phyloP scores from a whole-genome alignment of 2,329 filamentous ascomycete species.

The Calonectria montana region DNA sequence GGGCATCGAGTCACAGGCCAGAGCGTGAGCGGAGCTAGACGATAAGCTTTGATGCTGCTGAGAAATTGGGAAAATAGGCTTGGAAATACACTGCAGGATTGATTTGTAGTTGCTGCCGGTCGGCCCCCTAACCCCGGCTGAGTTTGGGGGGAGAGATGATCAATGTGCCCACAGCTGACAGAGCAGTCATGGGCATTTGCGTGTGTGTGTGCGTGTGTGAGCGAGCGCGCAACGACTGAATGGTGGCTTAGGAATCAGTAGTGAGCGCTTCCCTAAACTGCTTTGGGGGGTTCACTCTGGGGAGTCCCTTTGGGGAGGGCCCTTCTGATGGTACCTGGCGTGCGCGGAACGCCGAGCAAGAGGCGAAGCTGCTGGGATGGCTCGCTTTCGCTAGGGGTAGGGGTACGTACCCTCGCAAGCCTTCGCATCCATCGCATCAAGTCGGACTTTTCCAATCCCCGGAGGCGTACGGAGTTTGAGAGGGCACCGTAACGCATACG shows the following conservation, averaged over 20 bases:
- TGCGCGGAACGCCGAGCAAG: not conserved
- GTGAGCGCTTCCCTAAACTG: not conserved
- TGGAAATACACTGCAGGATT: slow-evolving; percentile 15
- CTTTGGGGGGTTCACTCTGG: not conserved
- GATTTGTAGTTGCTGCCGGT: slow-evolving; percentile 19
- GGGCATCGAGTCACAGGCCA: slow-evolving; percentile 5
- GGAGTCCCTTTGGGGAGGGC: not conserved
- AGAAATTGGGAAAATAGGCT: slow-evolving; percentile 23
- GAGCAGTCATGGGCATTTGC: slow-evolving; percentile 11
- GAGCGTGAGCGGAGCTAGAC: slow-evolving; percentile 4
- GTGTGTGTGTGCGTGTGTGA: not conserved
- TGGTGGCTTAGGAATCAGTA: slow-evolving; percentile 21
- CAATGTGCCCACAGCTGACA: slow-evolving; percentile 10
- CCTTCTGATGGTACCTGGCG: not conserved
- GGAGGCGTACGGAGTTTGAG: not conserved
- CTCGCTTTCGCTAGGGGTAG: not conserved
- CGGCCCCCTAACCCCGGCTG: not conserved
- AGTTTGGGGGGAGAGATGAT: slow-evolving; percentile 12
- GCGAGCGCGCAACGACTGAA: not conserved
- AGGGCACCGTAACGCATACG: slow-evolving; percentile 4
- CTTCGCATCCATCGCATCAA: slow-evolving; percentile 6
- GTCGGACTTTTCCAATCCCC: slow-evolving; percentile 7
- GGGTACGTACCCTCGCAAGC: not conserved
- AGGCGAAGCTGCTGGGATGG: not conserved
- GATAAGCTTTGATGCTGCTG: slow-evolving; percentile 26